Conservation (phyloP, 441 rosid species). For the Syzygium malaccense region DNA sequence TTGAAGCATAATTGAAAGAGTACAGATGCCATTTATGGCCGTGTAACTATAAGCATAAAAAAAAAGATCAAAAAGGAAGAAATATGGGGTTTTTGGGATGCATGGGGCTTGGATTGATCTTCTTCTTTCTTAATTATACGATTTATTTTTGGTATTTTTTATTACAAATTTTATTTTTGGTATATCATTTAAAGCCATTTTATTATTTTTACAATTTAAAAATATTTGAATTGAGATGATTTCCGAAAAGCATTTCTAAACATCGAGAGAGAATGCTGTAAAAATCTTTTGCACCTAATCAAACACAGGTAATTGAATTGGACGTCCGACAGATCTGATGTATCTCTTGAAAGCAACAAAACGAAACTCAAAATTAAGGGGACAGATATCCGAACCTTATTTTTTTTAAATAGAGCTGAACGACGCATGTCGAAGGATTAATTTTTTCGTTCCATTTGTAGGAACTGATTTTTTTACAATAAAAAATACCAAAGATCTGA, state of each 20-base stretch:
- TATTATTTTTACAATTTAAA: background rate
- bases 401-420: too few species aligned
- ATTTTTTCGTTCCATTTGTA: too few species aligned
- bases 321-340: background rate
- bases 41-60: too few species aligned
- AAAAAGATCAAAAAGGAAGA: background rate
- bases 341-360: background rate
- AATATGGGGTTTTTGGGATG: background rate
- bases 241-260: background rate
- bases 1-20: background rate
- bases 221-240: background rate
- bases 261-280: background rate
- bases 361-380: background rate
- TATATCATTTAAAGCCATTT: background rate
- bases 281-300: background rate
- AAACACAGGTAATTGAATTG: background rate
- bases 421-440: too few species aligned
- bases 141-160: background rate
- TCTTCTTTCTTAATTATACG: background rate
- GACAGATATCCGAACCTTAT: background rate
- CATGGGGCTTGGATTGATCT: background rate
- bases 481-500: background rate
- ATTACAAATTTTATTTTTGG: background rate
- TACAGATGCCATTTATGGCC: background rate
- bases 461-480: background rate